Evolutionary conservation across 1,284 basidiomycete species (phyloP), one percentile per base, ranked within the genome.

Genomic region (Porogramme epimiltina): DNA sequence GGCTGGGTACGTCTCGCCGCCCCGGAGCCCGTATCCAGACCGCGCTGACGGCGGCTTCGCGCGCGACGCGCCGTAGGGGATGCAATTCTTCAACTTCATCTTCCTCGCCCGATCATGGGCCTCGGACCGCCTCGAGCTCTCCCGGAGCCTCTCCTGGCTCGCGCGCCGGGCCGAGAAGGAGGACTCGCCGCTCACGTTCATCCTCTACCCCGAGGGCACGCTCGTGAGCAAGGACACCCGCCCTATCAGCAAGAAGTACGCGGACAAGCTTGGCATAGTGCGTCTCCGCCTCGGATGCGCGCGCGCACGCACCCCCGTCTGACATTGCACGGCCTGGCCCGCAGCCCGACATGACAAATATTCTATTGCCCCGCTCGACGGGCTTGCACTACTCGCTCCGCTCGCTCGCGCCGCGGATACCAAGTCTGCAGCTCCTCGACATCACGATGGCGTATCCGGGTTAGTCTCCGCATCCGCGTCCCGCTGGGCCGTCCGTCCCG

Each of bases 171-270:
- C 84, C 13, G 81, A 87, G 62, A 73, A 78, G 46, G 76, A 82
- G 61, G 79, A 87, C 49, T 81, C 79, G 22, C 89, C 92, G 0
- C 76, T 97, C 33, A 86, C 88, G 54, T 84, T 96, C 60, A 76
- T 98, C 42, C 78, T 98, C 42, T 98, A 95, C 67, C 95, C 95
- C 0, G 95, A 98, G 70, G 95, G 95, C 15, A 97, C 95, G 0
- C 84, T 98, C 37, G 86, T 93, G 10, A 92, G 89, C 66, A 79
- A 82, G 49, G 75, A 93, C 57, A 97, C 94, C 2, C 74, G 91
- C 41, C 91, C 90, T 0, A 79, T 90, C 56, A 94, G 90, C 70
- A 84, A 84, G 70, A 88, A 86, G 60, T 97, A 86, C 66, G 91
- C 92, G 10, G 85, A 91, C 52, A 93, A 91, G 70, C 77, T 82